Conservation (phyloP, 176 grass and related monocot species). For the Raddia guianensis region DNA sequence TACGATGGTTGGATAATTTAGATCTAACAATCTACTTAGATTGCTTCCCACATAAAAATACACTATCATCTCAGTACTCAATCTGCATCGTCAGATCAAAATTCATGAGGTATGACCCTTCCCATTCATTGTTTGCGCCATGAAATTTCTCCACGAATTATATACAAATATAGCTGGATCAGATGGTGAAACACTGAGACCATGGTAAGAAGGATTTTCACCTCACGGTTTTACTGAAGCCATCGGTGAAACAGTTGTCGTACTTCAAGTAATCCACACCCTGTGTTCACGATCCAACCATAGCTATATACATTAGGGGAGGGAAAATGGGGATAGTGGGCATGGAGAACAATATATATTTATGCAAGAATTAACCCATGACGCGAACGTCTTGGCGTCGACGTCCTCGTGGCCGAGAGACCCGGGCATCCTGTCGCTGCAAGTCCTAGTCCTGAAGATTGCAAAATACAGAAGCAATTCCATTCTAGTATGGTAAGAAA, state of each 20-base stretch:
- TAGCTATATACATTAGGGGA: neutral
- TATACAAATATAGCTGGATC: neutral
- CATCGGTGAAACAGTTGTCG: conserved; percentile 60
- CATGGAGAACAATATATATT: no score
- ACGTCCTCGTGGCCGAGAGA: conserved; percentile 66
- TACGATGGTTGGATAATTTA: no score
- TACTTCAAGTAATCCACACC: conserved; percentile 81
- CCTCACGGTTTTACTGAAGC: conserved; percentile 45
- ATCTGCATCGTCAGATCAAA: no score
- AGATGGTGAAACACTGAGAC: neutral
- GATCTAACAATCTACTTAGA: no score
- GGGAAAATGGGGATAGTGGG: no score
- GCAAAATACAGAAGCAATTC: neutral
- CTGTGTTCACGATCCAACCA: conserved; percentile 32
- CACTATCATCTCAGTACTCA: no score
- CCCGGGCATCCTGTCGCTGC: conserved; percentile 66
- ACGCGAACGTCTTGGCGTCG: conserved; percentile 73
- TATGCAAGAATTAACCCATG: conserved; percentile 56
- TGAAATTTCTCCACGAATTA: neutral
- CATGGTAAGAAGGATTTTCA: neutral
- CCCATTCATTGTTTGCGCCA: no score
- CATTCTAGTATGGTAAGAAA: neutral
- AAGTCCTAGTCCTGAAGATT: conserved; percentile 58
- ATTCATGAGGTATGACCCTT: no score
- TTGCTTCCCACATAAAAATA: no score